These are phyloP conservation scores for Russula lepida DNA, from an alignment of 768 basidiomycete genomes.

Conservation along the genomic window DNA sequence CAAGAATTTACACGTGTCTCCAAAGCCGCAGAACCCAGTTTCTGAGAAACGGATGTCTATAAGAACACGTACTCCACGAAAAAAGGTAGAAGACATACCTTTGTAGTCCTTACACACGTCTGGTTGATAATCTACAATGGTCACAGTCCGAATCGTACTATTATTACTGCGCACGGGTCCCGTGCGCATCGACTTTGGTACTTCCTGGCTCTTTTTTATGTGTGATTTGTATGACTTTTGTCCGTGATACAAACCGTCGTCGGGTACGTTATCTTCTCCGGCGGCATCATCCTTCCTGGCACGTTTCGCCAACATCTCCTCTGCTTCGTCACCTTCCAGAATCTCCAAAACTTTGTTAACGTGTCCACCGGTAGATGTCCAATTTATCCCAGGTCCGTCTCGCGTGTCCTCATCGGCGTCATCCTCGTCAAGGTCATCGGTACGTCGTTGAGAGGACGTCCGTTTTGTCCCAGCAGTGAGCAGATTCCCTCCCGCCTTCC, in stretches of 20 bases:
- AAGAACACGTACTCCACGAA: neutral
- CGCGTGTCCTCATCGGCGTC: conserved; percentile 44
- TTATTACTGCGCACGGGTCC: conserved; percentile 65
- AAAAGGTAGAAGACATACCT: conserved; percentile 45
- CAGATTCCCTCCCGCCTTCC: conserved; percentile 58
- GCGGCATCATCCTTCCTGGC: conserved; percentile 47
- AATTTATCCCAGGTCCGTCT: conserved; percentile 59
- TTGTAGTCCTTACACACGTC: conserved; percentile 99
- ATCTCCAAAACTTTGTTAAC: conserved; percentile 64
- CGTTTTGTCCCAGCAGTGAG: conserved; percentile 73
- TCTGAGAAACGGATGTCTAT: conserved; percentile 40
- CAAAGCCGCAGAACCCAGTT: conserved; percentile 98
- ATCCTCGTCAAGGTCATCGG: conserved; percentile 44
- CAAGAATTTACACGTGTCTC: conserved; percentile 97
- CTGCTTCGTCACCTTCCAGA: conserved; percentile 73
- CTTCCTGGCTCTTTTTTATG: conserved; percentile 71
- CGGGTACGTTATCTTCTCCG: conserved; percentile 51
- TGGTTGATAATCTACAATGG: conserved; percentile 95
- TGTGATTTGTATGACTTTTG: conserved; percentile 74
- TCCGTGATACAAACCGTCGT: conserved; percentile 85
- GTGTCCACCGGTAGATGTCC: conserved; percentile 73
- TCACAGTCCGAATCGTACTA: conserved; percentile 87
- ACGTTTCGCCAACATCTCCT: conserved; percentile 66
- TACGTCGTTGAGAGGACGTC: conserved; percentile 40
- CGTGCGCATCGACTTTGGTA: conserved; percentile 82